phyloP scores from a whole-genome alignment of 202 grass and related monocot species.

The Sporobolus alterniflorus region DNA sequence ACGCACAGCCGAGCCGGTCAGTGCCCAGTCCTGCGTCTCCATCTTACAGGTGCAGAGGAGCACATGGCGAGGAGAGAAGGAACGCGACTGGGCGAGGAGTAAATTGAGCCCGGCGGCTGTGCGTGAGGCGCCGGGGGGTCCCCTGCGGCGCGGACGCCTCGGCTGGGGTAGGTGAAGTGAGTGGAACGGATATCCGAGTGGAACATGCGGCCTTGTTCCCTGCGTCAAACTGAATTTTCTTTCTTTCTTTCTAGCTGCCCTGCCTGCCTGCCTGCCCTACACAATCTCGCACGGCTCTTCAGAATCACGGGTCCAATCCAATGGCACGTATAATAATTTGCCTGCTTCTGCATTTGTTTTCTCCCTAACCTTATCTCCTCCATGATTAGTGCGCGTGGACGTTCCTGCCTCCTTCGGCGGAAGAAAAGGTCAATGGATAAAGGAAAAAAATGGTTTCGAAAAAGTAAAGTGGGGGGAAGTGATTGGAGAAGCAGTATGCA shows the following conservation, averaged over 20 bases:
- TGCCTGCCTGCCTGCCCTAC: slow-evolving; percentile 1
- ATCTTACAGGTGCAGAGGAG: slow-evolving; percentile 7
- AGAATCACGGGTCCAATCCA: slow-evolving; percentile 11
- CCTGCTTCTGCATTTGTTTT: not conserved
- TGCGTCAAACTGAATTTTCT: slow-evolving; percentile 4
- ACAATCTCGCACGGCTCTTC: slow-evolving; percentile 8
- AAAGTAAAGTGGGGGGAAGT: not conserved
- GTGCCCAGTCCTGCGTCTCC: not conserved
- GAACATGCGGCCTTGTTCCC: slow-evolving; percentile 24
- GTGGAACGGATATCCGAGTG: too few relatives aligned
- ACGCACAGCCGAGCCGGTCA: not conserved
- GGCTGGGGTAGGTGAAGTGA: slow-evolving; percentile 1
- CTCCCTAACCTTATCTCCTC: not conserved
- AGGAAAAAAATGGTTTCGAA: not conserved
- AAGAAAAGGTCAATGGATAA: slow-evolving; percentile 32
- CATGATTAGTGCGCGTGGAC: not conserved
- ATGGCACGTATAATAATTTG: not conserved
- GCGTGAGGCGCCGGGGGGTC: not conserved
- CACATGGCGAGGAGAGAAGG: slow-evolving; percentile 32
- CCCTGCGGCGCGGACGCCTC: not conserved
- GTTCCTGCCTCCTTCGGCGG: not conserved
- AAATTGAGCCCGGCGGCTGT: slow-evolving; percentile 9
- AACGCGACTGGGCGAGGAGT: not conserved
- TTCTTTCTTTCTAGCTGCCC: not conserved
- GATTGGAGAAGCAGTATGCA: not conserved